Evolutionary conservation across 768 basidiomycete species (phyloP).

Genomic region (Candolleomyces eurysporus): DNA sequence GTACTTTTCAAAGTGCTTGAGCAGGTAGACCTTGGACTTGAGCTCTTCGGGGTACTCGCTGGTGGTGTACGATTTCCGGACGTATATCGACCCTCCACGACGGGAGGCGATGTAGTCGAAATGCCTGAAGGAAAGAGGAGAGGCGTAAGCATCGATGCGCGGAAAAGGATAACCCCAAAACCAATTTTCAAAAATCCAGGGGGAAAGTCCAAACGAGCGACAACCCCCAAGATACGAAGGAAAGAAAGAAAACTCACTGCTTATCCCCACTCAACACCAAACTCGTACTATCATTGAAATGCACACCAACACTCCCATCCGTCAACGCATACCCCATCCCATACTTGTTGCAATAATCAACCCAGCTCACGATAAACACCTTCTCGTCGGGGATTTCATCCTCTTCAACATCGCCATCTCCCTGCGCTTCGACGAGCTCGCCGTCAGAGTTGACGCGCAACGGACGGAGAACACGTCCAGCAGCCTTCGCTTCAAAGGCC

Average conservation of each 20-base stretch:
- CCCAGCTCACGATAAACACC: constrained; percentile 97
- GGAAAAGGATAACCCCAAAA: too few relatives aligned
- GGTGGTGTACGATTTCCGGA: constrained; percentile 70
- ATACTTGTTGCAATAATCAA: constrained; percentile 98
- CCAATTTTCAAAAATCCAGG: too few relatives aligned
- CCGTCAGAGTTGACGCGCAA: too few relatives aligned
- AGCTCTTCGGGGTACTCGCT: constrained; percentile 77
- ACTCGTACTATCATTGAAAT: constrained; percentile 95
- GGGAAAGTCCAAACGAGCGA: too few relatives aligned
- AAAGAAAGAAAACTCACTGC: constrained; percentile 51
- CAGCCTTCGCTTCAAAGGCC: constrained; percentile 69
- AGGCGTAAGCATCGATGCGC: background rate
- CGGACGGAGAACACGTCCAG: constrained; percentile 53
- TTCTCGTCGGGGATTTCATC: constrained; percentile 54
- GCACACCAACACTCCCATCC: constrained; percentile 90
- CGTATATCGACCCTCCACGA: constrained; percentile 61
- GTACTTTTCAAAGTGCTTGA: constrained; percentile 93
- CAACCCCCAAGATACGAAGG: background rate
- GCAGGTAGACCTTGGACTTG: constrained; percentile 86
- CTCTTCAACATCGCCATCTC: background rate
- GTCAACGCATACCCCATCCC: constrained; percentile 99
- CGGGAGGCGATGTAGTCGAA: constrained; percentile 85
- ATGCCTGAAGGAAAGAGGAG: constrained; percentile 47
- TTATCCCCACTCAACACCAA: constrained; percentile 85
- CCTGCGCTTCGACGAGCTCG: too few relatives aligned